phyloP scores from a whole-genome alignment of 345 rosid species.

The Psidium friedrichsthalianum region DNA sequence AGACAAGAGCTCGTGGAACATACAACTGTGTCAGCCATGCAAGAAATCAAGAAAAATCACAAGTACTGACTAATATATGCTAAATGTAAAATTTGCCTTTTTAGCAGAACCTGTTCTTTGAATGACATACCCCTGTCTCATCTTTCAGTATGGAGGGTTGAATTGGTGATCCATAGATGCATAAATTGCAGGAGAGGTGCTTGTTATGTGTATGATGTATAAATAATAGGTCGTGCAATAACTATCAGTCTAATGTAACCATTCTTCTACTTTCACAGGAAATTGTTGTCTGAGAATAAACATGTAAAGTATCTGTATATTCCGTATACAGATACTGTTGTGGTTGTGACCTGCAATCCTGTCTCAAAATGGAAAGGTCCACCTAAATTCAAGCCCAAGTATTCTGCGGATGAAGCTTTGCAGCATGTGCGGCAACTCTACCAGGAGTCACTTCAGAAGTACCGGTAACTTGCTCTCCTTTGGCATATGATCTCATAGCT shows the following conservation, averaged over 20 bases:
- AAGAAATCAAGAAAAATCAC: constrained; percentile 86
- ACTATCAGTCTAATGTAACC: background rate
- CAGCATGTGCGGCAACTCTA: constrained; percentile 65
- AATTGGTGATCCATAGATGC: background rate
- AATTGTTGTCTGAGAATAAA: constrained; percentile 73
- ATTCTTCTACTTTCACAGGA: constrained; percentile 35
- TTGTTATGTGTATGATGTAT: background rate
- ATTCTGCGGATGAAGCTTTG: constrained; percentile 59
- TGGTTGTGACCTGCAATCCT: constrained; percentile 92
- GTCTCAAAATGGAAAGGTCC: constrained; percentile 80
- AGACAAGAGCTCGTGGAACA: constrained; percentile 94
- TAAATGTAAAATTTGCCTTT: background rate
- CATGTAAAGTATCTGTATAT: constrained; percentile 87
- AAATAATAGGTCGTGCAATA: background rate
- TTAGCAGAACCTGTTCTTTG: background rate
- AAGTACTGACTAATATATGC: constrained; percentile 26
- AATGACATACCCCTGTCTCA: background rate
- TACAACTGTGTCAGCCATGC: constrained; percentile 56
- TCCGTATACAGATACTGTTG: constrained; percentile 78
- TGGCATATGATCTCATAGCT: background rate
- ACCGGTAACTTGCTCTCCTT: constrained; percentile 36
- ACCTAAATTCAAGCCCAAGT: constrained; percentile 73
- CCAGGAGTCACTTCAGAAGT: constrained; percentile 53
- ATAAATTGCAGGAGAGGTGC: background rate
- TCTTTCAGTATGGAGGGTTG: background rate